Percentiles rank a stretch among this genome's conserved stretches.
Evolutionary conservation across 495 filamentous ascomycete genomes (phyloP).

Genomic region (Penicillium chermesinum): DNA sequence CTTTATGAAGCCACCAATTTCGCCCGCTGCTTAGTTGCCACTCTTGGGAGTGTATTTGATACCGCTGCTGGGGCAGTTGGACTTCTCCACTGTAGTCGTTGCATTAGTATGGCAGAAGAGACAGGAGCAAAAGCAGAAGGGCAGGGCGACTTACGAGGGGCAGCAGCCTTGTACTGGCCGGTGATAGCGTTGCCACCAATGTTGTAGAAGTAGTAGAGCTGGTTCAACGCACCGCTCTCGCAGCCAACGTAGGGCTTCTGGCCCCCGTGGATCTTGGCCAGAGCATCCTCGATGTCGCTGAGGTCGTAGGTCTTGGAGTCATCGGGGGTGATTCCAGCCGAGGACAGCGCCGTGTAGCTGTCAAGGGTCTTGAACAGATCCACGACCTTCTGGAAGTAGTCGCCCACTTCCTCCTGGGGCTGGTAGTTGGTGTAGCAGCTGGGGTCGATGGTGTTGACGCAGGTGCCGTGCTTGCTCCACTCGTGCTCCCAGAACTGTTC

Average conservation of each 20-base stretch:
- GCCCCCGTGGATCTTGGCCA: slow-evolving; percentile 52
- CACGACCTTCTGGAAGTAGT: slow-evolving; percentile 53
- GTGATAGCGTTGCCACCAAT: slow-evolving; percentile 65
- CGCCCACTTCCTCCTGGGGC: slow-evolving; percentile 53
- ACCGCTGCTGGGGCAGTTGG: slow-evolving; percentile 49
- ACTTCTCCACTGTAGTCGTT: slow-evolving; percentile 42
- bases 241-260: slow-evolving; percentile 61
- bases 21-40: slow-evolving; percentile 2
- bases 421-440: slow-evolving; percentile 66
- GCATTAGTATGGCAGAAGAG: slow-evolving; percentile 1
- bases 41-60: slow-evolving; percentile 60
- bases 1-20: neutral
- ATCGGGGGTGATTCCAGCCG: slow-evolving; percentile 61
- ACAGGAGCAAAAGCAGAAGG: neutral
- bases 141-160: slow-evolving; percentile 43
- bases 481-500: slow-evolving; percentile 74
- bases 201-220: slow-evolving; percentile 76
- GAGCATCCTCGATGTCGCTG: slow-evolving; percentile 55
- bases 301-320: slow-evolving; percentile 55
- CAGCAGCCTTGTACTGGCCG: slow-evolving; percentile 58
- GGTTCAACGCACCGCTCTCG: slow-evolving; percentile 50
- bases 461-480: slow-evolving; percentile 72
- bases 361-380: slow-evolving; percentile 58
- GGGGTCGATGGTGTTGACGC: slow-evolving; percentile 58
- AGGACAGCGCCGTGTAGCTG: slow-evolving; percentile 55